A percentile compares a stretch with the other conserved stretches of the same genome.
Evolutionary conservation across 2,329 filamentous ascomycete genomes (phyloP).

Genomic region (Juglanconis sp.): DNA sequence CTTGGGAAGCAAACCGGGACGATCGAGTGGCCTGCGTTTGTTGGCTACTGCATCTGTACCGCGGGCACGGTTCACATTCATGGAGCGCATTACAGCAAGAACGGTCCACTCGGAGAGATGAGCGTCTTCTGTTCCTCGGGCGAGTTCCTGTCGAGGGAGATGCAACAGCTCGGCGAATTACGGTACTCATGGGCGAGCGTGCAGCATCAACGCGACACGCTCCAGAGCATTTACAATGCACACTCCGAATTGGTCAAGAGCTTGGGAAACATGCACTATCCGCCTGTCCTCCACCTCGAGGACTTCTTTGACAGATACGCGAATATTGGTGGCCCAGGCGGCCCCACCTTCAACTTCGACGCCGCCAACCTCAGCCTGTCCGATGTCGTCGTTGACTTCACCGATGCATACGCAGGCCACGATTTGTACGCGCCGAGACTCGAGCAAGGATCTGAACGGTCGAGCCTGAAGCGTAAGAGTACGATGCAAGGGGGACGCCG

Average conservation of each 20-base stretch:
- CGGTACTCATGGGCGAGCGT: constrained; percentile 73
- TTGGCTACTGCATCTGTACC: constrained; percentile 82
- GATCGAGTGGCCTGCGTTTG: constrained; percentile 82
- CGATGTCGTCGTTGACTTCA: constrained; percentile 61
- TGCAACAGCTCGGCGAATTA: constrained; percentile 75
- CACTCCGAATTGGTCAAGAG: constrained; percentile 78
- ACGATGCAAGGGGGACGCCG: constrained; percentile 36
- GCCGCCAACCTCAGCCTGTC: constrained; percentile 70
- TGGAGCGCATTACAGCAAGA: constrained; percentile 71
- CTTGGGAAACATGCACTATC: constrained; percentile 66
- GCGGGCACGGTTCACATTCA: constrained; percentile 87
- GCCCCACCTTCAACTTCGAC: constrained; percentile 63
- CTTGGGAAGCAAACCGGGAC: constrained; percentile 70
- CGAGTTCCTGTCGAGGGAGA: constrained; percentile 72
- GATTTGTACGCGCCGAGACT: constrained; percentile 44
- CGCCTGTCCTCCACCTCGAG: constrained; percentile 77
- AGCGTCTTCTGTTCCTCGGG: constrained; percentile 61
- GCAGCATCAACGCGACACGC: constrained; percentile 74
- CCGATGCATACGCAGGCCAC: constrained; percentile 52
- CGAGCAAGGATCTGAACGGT: constrained; percentile 28
- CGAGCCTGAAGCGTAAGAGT: constrained; percentile 49
- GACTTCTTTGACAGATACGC: constrained; percentile 83
- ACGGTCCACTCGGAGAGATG: constrained; percentile 44
- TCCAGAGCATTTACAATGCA: constrained; percentile 75
- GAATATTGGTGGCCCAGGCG: constrained; percentile 54